Evolutionary conservation across 768 basidiomycete genomes (phyloP).

Genomic region (Infundibulicybe gibba): DNA sequence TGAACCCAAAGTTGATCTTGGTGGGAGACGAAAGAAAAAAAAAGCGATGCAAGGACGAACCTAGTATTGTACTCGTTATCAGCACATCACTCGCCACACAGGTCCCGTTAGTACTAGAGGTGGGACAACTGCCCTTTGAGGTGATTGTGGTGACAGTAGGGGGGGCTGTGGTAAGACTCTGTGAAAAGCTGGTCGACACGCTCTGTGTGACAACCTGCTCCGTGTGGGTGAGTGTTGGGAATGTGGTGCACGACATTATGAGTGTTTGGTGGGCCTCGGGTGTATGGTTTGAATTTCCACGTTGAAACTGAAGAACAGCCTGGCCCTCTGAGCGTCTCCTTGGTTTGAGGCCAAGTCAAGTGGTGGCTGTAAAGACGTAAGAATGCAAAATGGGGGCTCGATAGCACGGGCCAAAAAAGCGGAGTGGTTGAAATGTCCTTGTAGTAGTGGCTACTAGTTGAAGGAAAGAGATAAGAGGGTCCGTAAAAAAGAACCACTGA

Average conservation of each 20-base stretch:
- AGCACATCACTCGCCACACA: constrained; percentile 11
- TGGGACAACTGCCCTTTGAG: constrained; percentile 20
- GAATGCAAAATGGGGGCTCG: too few species aligned
- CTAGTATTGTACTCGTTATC: constrained; percentile 17
- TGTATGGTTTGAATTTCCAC: too few species aligned
- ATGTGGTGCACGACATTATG: constrained; percentile 37
- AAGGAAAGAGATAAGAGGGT: too few species aligned
- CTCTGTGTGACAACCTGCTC: constrained; percentile 29
- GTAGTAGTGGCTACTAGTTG: too few species aligned
- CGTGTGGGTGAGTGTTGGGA: constrained; percentile 41
- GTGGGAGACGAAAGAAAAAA: constrained; percentile 1
- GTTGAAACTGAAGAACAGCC: too few species aligned
- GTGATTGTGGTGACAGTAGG: constrained; percentile 28
- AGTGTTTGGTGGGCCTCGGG: constrained; percentile 1
- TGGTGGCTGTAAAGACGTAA: too few species aligned
- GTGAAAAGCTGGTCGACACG: constrained; percentile 31
- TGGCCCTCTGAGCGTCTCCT: too few species aligned
- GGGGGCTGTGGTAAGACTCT: constrained; percentile 25
- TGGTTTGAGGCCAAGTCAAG: too few species aligned
- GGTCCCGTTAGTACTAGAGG: not conserved
- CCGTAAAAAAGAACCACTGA: too few species aligned
- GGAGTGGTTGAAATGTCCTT: too few species aligned
- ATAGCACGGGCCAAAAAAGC: too few species aligned
- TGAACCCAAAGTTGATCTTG: too few species aligned
- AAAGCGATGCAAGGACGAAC: constrained; percentile 17